Evolutionary conservation across 148 eudicot species (phyloP).

Genomic region (Gaultheria prostrata): DNA sequence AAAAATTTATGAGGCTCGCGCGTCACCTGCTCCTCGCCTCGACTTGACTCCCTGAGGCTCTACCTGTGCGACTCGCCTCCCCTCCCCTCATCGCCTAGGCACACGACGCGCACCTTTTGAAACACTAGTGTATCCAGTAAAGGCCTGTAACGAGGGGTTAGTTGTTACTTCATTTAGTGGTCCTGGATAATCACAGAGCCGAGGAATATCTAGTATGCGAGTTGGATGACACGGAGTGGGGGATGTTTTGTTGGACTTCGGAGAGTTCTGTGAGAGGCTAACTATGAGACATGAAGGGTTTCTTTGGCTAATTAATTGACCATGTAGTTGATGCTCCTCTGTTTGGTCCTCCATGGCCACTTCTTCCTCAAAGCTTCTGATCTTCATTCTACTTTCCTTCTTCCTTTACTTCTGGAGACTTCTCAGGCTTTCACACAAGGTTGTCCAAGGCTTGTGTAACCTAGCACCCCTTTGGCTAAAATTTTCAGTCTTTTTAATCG

Average conservation of each 20-base stretch:
- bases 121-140: background rate
- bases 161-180: background rate
- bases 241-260: background rate
- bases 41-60: too few species aligned
- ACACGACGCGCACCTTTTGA: too few species aligned
- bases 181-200: background rate
- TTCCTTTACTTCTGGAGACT: background rate
- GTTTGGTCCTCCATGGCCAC: background rate
- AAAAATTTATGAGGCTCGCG: too few species aligned
- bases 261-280: background rate
- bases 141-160: background rate
- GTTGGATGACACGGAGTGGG: background rate
- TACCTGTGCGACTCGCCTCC: too few species aligned
- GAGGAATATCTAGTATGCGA: background rate
- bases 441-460: constrained; percentile 1
- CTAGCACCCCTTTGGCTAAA: too few species aligned
- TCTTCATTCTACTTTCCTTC: background rate
- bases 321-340: background rate
- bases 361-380: background rate
- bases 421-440: background rate
- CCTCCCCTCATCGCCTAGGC: too few species aligned
- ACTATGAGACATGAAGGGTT: background rate
- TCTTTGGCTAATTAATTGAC: background rate
- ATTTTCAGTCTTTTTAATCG: too few species aligned
- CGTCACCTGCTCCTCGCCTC: too few species aligned